Evolutionary conservation across 1,284 basidiomycete genomes (phyloP).

Genomic region (Hymenochaete sp.): DNA sequence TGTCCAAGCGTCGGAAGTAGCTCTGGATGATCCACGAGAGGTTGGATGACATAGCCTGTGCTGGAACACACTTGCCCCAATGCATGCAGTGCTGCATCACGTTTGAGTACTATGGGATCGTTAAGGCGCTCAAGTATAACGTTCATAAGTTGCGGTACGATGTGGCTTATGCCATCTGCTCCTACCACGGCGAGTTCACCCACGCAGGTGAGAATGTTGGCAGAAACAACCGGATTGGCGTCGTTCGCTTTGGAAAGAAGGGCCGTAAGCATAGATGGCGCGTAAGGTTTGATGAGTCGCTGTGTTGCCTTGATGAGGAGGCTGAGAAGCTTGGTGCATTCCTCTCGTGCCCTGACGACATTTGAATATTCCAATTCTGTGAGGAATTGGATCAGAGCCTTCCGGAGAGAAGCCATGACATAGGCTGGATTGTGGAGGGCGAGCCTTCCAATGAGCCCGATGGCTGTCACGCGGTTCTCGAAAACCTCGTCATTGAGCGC

Average conservation of each 20-base stretch:
- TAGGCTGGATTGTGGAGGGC: slow-evolving; percentile 97
- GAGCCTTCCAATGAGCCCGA: slow-evolving; percentile 87
- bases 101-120: slow-evolving; percentile 78
- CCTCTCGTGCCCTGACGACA: slow-evolving; percentile 84
- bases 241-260: slow-evolving; percentile 86
- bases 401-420: slow-evolving; percentile 96
- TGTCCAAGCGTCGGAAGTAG: slow-evolving; percentile 82
- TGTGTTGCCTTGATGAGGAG: slow-evolving; percentile 87
- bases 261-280: slow-evolving; percentile 90
- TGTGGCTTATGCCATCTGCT: slow-evolving; percentile 82
- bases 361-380: slow-evolving; percentile 98
- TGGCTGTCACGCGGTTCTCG: slow-evolving; percentile 86
- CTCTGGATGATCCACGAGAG: slow-evolving; percentile 86
- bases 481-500: slow-evolving; percentile 97
- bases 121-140: slow-evolving; percentile 85
- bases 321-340: slow-evolving; percentile 83
- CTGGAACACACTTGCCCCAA: slow-evolving; percentile 94
- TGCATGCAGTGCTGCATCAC: slow-evolving; percentile 91
- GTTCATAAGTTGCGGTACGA: slow-evolving; percentile 83
- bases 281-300: slow-evolving; percentile 93
- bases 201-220: slow-evolving; percentile 89
- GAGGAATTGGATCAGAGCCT: slow-evolving; percentile 92
- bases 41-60: slow-evolving; percentile 90
- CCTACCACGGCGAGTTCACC: slow-evolving; percentile 92
- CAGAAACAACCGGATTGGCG: slow-evolving; percentile 79